Base-by-base conservation (phyloP, 108 stramenopile genomes). In the Asterionellopsis glacialis region DNA sequence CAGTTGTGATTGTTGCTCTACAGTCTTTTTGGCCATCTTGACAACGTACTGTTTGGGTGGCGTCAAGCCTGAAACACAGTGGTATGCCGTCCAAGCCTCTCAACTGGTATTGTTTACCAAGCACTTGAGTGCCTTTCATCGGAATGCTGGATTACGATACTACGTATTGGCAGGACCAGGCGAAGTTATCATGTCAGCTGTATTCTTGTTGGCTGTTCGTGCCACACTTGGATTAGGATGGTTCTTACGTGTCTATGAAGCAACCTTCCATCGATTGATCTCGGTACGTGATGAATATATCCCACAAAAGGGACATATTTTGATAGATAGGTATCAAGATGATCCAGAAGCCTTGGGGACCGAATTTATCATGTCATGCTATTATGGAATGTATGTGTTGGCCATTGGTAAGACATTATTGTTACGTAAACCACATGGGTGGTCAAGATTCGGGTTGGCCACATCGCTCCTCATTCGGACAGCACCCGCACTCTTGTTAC, bases 111-210 rank as follows among this genome's bases (percentile, higher is more conserved):
- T 95, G 60, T 90, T 88, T 58, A 80, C 79, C 38, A 95, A 95
- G 61, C 93, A 95, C 63, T 69, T 95, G 50, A 74, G 71, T 41
- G 93, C 90, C 10, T 91, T 95, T 74, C 74, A 86, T 67, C 73
- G 89, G 21, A 81, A 95, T 68, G 88, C 87, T 18, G 88, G 88
- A 42, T 66, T 95, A 55, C 71, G 90, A 21, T 95, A 90, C 68
- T 78, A 82, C 62, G 68, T 91, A 14, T 65, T 92, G 45, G 82
- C 85, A n/a, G 93, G 93, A 45, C 93, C 93, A 0, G 93, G 93
- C 14, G 93, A 95, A 59, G 87, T 88, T 11, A 83, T 93, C 28
- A 49, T 83, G 26, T 59, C 64, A 15, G 80, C 76, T 49, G 74
- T 88, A 11, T 24, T 62, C 49, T 47, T 79, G 18, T 66, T 93